Conservation (phyloP, 208 protist genomes). For the Trypanosoma caninum region DNA sequence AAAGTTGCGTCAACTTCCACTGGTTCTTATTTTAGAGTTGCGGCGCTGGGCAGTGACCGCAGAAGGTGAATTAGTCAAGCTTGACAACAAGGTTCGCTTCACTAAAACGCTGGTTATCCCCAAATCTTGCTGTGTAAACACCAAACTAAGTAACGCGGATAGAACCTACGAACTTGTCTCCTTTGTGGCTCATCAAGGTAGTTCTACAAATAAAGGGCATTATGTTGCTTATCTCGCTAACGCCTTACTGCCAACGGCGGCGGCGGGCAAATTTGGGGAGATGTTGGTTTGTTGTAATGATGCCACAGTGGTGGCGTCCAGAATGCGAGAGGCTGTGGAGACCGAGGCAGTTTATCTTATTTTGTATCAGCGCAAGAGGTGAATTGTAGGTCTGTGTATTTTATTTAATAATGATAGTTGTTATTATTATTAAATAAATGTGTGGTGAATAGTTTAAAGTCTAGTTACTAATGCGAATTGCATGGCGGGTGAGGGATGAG, state of each 20-base stretch:
- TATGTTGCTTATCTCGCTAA: slow-evolving; percentile 72
- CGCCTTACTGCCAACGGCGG: not conserved
- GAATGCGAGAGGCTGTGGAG: slow-evolving; percentile 23
- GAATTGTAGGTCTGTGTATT: not conserved
- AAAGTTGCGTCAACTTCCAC: slow-evolving; percentile 42
- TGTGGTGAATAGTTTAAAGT: too few species aligned
- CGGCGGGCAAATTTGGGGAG: not conserved
- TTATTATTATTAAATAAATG: slow-evolving; percentile 6
- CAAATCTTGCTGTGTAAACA: slow-evolving; percentile 42
- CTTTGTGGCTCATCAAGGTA: slow-evolving; percentile 67
- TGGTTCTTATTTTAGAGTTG: slow-evolving; percentile 69
- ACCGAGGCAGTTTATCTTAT: slow-evolving; percentile 77
- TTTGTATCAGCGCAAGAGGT: slow-evolving; percentile 50
- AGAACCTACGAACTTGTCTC: slow-evolving; percentile 64
- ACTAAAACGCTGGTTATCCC: slow-evolving; percentile 54
- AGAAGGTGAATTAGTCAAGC: slow-evolving; percentile 80
- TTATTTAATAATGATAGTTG: slow-evolving; percentile 5
- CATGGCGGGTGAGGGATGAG: too few species aligned
- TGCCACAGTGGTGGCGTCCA: slow-evolving; percentile 28
- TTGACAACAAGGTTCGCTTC: slow-evolving; percentile 73
- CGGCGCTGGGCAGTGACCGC: slow-evolving; percentile 81
- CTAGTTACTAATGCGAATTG: too few species aligned
- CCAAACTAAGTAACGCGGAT: slow-evolving; percentile 26
- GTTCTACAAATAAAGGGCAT: slow-evolving; percentile 48
- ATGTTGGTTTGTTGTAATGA: slow-evolving; percentile 74